Evolutionary conservation across 2,329 filamentous ascomycete genomes (phyloP), one percentile per base, ranked within the genome.

Genomic region (Colletotrichum paranaense): DNA sequence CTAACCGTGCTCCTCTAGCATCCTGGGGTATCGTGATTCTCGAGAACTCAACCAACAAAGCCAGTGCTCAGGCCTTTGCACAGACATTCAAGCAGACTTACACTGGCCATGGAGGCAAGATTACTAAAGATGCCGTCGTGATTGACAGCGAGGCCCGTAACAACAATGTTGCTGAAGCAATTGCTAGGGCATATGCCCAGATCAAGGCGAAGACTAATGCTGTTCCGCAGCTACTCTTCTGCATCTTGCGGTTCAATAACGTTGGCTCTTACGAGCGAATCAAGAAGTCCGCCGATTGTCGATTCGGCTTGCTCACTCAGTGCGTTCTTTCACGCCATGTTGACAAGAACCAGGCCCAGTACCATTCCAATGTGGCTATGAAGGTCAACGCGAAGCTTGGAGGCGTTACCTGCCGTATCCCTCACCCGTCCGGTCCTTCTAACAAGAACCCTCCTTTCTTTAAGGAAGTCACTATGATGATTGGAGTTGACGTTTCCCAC

Each of bases 361-460:
- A 98, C 82, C 93, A 94, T 78, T 97, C 94, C 1, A 99, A 99
- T 75, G 95, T 99, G 0, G 90, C 92, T 75, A 97, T 99, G 94
- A 99, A 99, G 85, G 91, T 99, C 76, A 98, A 99, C 78, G 93
- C 94, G 4, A 99, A 99, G 85, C 89, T 99, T 2, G 97, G 97
- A 16, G 97, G 97, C 6, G 89, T 90, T 0, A 98, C 95, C 1
- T 92, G 85, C 65, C 86, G 81, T 57, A 80, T 85, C 9, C 74
- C 79, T 49, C 80, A 75, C 64, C 82, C 78, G 0, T 22, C 42
- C 1, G 57, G 66, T 14, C 67, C 72, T 7, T 42, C 49, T 38
- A 49, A 22, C 32, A 70, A 62, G 30, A 63, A 62, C 6, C 79
- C 81, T 60, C 62, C 80, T 3, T 87, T 86, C 74, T 89, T 88